A percentile compares a stretch with the other conserved stretches of the same genome.
Evolutionary conservation across 1,284 basidiomycete genomes (phyloP).

Genomic region (Vanrija sp.): DNA sequence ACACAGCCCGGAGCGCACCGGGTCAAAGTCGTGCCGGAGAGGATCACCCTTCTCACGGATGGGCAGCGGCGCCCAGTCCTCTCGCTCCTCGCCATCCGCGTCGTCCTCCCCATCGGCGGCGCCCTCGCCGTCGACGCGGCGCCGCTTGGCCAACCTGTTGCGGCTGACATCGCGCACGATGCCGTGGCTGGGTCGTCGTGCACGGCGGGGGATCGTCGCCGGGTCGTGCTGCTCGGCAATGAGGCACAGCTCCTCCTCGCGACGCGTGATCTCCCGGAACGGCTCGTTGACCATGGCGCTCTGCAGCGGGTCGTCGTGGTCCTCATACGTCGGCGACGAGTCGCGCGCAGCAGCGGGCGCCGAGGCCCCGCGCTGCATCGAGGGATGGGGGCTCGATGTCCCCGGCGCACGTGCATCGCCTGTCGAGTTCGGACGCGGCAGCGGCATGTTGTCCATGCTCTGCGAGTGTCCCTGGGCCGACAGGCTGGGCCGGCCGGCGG

Average conservation of each 20-base stretch:
- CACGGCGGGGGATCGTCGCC: too few species aligned
- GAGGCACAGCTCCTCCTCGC: conserved; percentile 6
- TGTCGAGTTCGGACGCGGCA: too few species aligned
- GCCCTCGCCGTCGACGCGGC: neutral
- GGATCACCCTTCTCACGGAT: conserved; percentile 9
- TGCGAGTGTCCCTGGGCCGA: too few species aligned
- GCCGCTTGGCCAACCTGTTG: conserved; percentile 1
- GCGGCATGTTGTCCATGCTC: too few species aligned
- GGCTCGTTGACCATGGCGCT: conserved; percentile 11
- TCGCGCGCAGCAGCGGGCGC: too few species aligned
- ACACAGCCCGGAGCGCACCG: conserved; percentile 16
- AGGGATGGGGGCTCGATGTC: too few species aligned
- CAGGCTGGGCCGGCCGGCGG: too few species aligned
- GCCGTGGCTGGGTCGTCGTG: too few species aligned
- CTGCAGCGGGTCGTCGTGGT: conserved; percentile 9
- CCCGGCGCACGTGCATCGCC: too few species aligned
- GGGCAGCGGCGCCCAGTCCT: neutral
- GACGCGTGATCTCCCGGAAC: conserved; percentile 7
- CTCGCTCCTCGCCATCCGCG: neutral
- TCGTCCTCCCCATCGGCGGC: neutral
- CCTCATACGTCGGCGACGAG: neutral
- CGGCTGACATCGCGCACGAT: too few species aligned
- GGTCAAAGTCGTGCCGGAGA: conserved; percentile 9
- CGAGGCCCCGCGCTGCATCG: too few species aligned
- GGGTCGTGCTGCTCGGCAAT: too few species aligned